Percentiles rank a stretch among this genome's conserved stretches.
Evolutionary conservation across 345 rosid genomes (phyloP).

Genomic region (Lenwebbia sp.): DNA sequence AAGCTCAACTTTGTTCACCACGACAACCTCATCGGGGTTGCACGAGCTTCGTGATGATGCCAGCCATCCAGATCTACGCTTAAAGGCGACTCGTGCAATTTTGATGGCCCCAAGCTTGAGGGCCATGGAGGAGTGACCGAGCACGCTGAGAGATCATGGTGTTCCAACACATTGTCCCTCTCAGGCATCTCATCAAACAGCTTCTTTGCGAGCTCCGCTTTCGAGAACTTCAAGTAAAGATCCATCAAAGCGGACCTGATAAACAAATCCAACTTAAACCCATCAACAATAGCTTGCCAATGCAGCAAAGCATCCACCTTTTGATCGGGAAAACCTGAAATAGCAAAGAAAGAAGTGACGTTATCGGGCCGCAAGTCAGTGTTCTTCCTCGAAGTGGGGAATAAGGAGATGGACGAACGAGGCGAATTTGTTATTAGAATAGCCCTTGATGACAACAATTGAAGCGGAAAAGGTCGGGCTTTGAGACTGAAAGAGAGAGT

Average conservation of each 20-base stretch:
- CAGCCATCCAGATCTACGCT: neutral
- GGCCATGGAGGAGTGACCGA: neutral
- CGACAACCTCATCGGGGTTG: neutral
- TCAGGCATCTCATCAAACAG: slow-evolving; percentile 52
- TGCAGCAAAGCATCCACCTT: slow-evolving; percentile 32
- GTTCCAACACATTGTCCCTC: slow-evolving; percentile 55
- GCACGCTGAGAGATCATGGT: slow-evolving; percentile 29
- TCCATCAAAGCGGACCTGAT: slow-evolving; percentile 52
- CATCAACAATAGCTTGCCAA: slow-evolving; percentile 39
- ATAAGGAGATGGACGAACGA: slow-evolving; percentile 32
- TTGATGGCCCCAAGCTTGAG: neutral
- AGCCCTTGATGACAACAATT: slow-evolving; percentile 51
- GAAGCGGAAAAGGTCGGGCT: slow-evolving; percentile 59
- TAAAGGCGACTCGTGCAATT: neutral
- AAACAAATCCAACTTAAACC: slow-evolving; percentile 36
- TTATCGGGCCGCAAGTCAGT: slow-evolving; percentile 34
- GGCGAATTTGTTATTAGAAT: slow-evolving; percentile 23
- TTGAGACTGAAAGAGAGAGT: slow-evolving; percentile 39
- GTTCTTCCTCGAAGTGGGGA: slow-evolving; percentile 22
- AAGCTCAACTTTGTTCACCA: neutral
- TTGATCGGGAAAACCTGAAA: slow-evolving; percentile 15
- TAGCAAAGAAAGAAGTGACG: slow-evolving; percentile 35
- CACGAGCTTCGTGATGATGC: neutral
- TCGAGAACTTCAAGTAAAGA: slow-evolving; percentile 33
- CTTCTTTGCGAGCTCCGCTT: slow-evolving; percentile 25